Evolutionary conservation across 225 moss, liverwort and hornwort genomes (phyloP).

Genomic region (Rhytidiadelphus loreus): DNA sequence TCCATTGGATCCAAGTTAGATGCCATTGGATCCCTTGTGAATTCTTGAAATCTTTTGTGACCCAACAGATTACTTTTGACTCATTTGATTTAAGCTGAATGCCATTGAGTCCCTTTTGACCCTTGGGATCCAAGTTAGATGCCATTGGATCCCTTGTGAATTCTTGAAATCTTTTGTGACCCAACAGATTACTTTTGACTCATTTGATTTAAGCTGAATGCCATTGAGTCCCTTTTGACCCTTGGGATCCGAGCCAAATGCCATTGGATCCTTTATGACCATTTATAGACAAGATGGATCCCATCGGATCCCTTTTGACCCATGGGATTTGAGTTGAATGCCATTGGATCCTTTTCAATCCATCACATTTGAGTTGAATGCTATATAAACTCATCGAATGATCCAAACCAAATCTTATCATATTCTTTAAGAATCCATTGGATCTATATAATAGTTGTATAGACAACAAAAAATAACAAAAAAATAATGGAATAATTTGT

Average conservation of each 20-base stretch:
- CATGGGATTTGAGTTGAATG: not conserved
- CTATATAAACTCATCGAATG: not conserved
- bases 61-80: too few relatives aligned
- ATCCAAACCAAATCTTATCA: not conserved
- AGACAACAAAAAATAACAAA: accelerated
- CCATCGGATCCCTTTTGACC: not conserved
- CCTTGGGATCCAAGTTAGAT: accelerated
- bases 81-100: too few relatives aligned
- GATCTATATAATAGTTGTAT: not conserved
- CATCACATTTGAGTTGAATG: not conserved
- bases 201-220: not conserved
- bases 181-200: accelerated
- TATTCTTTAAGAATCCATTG: accelerated
- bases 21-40: not conserved
- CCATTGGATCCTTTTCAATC: not conserved
- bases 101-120: not conserved
- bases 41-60: not conserved
- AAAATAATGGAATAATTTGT: not conserved
- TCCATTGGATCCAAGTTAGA: accelerated
- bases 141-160: not conserved
- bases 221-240: accelerated
- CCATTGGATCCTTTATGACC: not conserved
- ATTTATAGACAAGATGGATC: too few relatives aligned
- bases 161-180: not conserved
- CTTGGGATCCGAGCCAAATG: not conserved